Conservation (phyloP, 441 rosid genomes). For the Lepidium campestre region DNA sequence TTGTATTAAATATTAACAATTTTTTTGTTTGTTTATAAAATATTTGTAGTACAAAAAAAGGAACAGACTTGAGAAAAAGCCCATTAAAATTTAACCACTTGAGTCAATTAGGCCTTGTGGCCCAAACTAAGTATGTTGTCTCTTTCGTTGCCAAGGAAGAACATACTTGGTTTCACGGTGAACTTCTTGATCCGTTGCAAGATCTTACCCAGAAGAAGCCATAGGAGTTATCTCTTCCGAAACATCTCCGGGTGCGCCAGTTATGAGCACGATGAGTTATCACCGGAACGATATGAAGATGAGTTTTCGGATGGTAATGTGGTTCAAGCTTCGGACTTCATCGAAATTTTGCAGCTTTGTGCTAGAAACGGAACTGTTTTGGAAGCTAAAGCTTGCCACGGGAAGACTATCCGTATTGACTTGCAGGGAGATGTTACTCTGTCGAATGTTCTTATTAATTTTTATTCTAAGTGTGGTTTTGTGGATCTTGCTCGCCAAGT, state of each 20-base stretch:
- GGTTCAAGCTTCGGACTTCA: slow-evolving; percentile 30
- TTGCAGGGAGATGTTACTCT: slow-evolving; percentile 34
- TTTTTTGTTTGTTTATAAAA: neutral
- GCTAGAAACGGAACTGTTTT: slow-evolving; percentile 32
- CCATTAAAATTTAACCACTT: neutral
- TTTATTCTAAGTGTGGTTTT: slow-evolving; percentile 49
- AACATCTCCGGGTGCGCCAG: neutral
- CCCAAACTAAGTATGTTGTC: slow-evolving; percentile 24
- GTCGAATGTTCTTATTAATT: slow-evolving; percentile 48
- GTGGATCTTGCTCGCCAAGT: slow-evolving; percentile 42
- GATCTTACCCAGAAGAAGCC: slow-evolving; percentile 1
- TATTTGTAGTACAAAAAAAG: neutral
- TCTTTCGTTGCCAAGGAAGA: slow-evolving; percentile 8
- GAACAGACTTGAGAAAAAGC: neutral
- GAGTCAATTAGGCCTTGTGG: neutral
- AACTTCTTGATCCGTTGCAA: slow-evolving; percentile 8
- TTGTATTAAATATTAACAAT: neutral
- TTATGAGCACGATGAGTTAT: neutral
- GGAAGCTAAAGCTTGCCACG: slow-evolving; percentile 52
- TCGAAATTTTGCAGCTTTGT: slow-evolving; percentile 38
- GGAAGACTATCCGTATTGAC: slow-evolving; percentile 33
- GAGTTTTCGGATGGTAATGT: neutral
- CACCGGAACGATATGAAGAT: neutral
- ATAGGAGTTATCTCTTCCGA: neutral
- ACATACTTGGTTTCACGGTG: neutral